Evolutionary conservation across 2,329 filamentous ascomycete species (phyloP), one percentile per base, ranked within the genome.

Genomic region (Fusarium temperatum): DNA sequence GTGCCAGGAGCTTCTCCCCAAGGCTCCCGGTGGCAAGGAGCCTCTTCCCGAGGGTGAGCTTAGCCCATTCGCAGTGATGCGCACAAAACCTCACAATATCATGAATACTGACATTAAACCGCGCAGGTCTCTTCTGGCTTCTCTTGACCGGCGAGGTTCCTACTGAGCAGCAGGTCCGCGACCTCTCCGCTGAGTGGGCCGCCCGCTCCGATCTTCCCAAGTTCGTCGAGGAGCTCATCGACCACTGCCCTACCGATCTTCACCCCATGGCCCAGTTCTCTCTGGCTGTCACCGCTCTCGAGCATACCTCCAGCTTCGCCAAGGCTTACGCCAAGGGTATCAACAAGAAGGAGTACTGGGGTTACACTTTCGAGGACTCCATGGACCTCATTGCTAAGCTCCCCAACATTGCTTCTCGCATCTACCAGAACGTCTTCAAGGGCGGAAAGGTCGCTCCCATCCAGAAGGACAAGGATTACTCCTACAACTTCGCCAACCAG

Each of bases 351-450:
- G 95, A 98, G 80, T 99, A 99, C 94, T 99, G 96, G 96, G 91
- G 92, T 86, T 95, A 98, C 90, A 98, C 95, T 80, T 99, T 97
- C 82, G 96, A 99, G 91, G 96, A 99, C 88, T 96, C 95, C 73
- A 98, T 99, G 96, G 96, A 99, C 87, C 89, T 99, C 84, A 99
- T 99, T 84, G 96, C 96, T 83, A 98, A 98, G 92, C 94, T 99
- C 80, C 96, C 96, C 84, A 98, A 94, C 84, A 98, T 99, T 81
- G 96, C 96, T 76, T 89, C 96, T 75, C 94, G 95, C 88, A 99
- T 99, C 90, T 99, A 99, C 92, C 96, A 97, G 89, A 99, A 99
- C 86, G 93, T 98, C 85, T 99, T 97, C 94, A 98, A 98, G 92
- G 96, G 97, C 83, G 96, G 96, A 88, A 98, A 98, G 92, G 96